Evolutionary conservation across 495 filamentous ascomycete species (phyloP), one percentile per base, ranked within the genome.

Genomic region (Friedmanniomyces simplex): DNA sequence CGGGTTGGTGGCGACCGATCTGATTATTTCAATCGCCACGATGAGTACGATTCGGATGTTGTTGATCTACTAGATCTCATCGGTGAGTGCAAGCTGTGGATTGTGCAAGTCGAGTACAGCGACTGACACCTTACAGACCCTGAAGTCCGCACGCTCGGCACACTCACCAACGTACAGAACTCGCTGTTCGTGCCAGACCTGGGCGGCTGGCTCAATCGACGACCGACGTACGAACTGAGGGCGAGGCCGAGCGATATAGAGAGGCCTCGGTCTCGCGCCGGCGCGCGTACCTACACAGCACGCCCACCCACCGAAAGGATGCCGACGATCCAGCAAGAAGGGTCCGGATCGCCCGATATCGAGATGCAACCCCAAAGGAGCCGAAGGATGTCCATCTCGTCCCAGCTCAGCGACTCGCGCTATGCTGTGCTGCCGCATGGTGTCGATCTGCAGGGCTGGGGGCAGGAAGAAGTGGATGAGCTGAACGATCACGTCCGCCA

Each of bases 401-500:
- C 59, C 6, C 37, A 50, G 26, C 42, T 65, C 12, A 56, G 48
- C 41, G 59, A 65, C 39, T 59, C 55, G 4, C 59, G 51, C 13
- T 82, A 80, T 66, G 82, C 82, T 21, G 76, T 84, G 21, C 70
- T 84, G 5, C 82, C 82, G 37, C 79, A 88, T 30, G 82, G 83
- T 12, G 77, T 78, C 13, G 76, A 74, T 10, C 70, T 91, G 1
- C 76, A 83, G 28, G 85, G 81, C 18, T 91, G 86, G 87, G 78
- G 68, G 4, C 73, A 77, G 26, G 79, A 83, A 49, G 86, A 91
- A 52, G 81, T 84, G 63, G 76, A 76, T 50, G 79, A 86, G 62
- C 72, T 90, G 52, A 87, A 91, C 66, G 86, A 91, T 65, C 82
- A 88, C 67, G 87, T 91, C 22, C 74, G 87, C 37, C 87, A 91